phyloP scores from a whole-genome alignment of 31 red algal species.

The Porphyra umbilicalis region DNA sequence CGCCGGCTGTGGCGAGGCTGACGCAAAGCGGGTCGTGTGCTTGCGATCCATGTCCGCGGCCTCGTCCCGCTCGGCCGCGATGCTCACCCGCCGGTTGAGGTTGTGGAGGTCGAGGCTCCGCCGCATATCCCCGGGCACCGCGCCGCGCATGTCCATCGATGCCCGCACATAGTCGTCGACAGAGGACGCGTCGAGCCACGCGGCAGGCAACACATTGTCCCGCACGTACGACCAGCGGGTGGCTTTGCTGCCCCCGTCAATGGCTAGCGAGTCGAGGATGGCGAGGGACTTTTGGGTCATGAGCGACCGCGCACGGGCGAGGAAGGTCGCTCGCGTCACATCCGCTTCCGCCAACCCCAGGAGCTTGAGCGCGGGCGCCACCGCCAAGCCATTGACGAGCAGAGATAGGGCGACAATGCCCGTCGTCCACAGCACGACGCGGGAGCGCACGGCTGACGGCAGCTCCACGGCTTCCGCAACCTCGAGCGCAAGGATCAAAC shows the following conservation, averaged over 20 bases:
- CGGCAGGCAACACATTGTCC: background rate
- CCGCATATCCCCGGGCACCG: background rate
- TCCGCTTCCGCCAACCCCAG: slow-evolving; percentile 7
- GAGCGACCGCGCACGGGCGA: background rate
- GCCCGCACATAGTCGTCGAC: background rate
- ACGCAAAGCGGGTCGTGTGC: background rate
- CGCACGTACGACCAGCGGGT: background rate
- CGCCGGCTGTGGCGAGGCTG: background rate
- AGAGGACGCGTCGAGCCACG: background rate
- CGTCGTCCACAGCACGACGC: slow-evolving; percentile 27
- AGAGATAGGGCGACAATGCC: slow-evolving; percentile 13
- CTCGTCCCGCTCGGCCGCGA: too few species aligned
- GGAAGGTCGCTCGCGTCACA: background rate
- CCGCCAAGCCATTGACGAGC: slow-evolving; percentile 20
- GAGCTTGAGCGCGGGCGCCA: background rate
- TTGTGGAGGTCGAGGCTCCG: background rate
- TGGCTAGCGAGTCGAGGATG: background rate
- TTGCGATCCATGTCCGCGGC: background rate
- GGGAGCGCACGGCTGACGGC: background rate
- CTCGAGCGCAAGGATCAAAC: slow-evolving; percentile 17
- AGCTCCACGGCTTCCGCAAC: background rate
- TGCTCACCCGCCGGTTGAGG: background rate
- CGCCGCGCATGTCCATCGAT: background rate
- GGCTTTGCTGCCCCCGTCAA: background rate
- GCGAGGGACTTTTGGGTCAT: background rate